These are phyloP conservation scores for Aschersonia sp. DNA, from an alignment of 2,329 filamentous ascomycete species.

Conservation along the genomic window DNA sequence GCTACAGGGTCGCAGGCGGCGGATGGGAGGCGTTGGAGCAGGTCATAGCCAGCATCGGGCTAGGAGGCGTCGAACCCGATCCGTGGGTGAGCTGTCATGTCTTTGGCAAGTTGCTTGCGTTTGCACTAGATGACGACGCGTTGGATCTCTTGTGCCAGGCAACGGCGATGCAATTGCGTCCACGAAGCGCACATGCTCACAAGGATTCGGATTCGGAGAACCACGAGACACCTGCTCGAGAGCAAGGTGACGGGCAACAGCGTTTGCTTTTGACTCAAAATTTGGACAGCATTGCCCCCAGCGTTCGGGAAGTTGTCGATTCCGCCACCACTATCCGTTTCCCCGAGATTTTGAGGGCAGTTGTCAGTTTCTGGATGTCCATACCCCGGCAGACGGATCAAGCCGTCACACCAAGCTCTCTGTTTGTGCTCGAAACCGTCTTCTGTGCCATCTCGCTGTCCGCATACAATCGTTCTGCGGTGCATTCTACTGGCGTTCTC, in stretches of 20 bases:
- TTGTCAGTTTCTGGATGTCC: constrained; percentile 50
- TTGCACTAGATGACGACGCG: constrained; percentile 65
- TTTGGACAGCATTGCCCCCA: constrained; percentile 20
- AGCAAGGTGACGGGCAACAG: constrained; percentile 19
- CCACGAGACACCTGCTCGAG: constrained; percentile 6
- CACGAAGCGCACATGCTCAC: constrained; percentile 12
- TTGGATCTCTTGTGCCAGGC: constrained; percentile 54
- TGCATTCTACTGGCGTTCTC: constrained; percentile 60
- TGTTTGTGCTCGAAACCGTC: constrained; percentile 53
- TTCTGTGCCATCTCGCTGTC: constrained; percentile 43
- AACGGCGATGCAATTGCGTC: constrained; percentile 21
- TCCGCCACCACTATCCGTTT: constrained; percentile 40
- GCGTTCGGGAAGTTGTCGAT: constrained; percentile 33
- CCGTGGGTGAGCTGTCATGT: constrained; percentile 55
- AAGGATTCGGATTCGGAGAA: constrained; percentile 5
- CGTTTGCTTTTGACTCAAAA: constrained; percentile 21
- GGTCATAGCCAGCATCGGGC: constrained; percentile 52
- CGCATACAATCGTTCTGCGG: constrained; percentile 51
- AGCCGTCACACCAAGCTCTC: constrained; percentile 36
- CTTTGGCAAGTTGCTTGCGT: constrained; percentile 70
- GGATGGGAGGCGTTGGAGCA: constrained; percentile 70
- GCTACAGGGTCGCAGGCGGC: constrained; percentile 56
- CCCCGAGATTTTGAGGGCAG: constrained; percentile 46
- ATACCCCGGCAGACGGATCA: constrained; percentile 33
- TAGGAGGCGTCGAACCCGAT: constrained; percentile 53